Base-by-base conservation (phyloP, 129 eudicot species). In the Centella asiatica region DNA sequence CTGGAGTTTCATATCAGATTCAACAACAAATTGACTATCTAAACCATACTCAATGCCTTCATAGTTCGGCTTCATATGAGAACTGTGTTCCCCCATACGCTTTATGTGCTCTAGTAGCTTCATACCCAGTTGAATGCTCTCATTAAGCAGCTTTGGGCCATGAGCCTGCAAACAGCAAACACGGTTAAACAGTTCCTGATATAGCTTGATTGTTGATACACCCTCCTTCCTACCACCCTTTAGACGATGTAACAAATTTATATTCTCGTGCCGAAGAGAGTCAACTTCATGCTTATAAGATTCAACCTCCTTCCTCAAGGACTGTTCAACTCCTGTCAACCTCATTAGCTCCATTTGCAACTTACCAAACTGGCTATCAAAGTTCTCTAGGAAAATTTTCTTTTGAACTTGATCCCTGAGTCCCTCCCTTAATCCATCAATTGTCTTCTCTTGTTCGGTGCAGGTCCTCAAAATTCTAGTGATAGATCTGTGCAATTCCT, bases 371-470 rank as follows among this genome's bases (percentile, higher is more conserved):
- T 81, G 86, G 68, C 63, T 80, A 47, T 82, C 89, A 53, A 44
- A 26, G 54, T 52, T 76, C 15, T 77, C 89, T 32, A 28, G 13
- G 23, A 74, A 62, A 57, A 8, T 72, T 5, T 80, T 80, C 68
- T 73, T 78, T 60, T 59, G 69, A 29, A 82, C 62, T 67, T 82
- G 86, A 78, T 88, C 80, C 58, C 54, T 46, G 60, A 88, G 78
- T 44, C 77, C 78, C 51, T 71, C 79, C 32, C 83, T 78, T 48
- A 93, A 57, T 32, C 95, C 96, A 42, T 82, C 95, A 52, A 93
- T 78, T 18, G 96, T 80, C 79, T 88, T 93, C 69, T 88, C 99
- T 81, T 93, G 99, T 29, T 93, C 96, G n/a, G 50, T 74, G 58
- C 85, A 80, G 13, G 96, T 88, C 67, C 95, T 78, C 15, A 82